These are phyloP conservation scores for Cryptococcus floricola DNA, from an alignment of 1,284 basidiomycete species.

Conservation along the genomic window DNA sequence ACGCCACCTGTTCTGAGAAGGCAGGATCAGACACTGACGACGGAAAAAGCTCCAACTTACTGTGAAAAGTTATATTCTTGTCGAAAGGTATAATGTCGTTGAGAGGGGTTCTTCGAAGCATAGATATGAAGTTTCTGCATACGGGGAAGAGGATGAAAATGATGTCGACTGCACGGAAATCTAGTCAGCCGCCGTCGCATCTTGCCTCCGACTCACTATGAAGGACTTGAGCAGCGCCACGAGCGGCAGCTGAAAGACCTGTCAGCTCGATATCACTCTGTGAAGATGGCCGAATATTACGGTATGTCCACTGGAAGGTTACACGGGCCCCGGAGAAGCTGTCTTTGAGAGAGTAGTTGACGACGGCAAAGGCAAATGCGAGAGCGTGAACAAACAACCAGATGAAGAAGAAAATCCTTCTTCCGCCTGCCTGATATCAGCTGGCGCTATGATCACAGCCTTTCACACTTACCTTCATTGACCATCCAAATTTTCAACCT, in stretches of 20 bases:
- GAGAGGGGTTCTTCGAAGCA: constrained; percentile 73
- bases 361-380: constrained; percentile 66
- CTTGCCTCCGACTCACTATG: constrained; percentile 52
- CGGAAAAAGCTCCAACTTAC: constrained; percentile 44
- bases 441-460: not conserved
- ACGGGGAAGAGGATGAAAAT: constrained; percentile 86
- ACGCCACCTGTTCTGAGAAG: constrained; percentile 62
- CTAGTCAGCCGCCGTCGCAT: not conserved
- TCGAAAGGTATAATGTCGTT: constrained; percentile 84
- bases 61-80: constrained; percentile 83
- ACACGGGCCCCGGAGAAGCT: constrained; percentile 62
- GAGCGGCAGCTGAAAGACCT: constrained; percentile 62
- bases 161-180: constrained; percentile 57
- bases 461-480: constrained; percentile 60
- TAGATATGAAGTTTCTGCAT: constrained; percentile 83
- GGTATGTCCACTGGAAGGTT: constrained; percentile 67
- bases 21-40: not conserved
- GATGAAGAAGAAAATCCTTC: constrained; percentile 66
- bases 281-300: constrained; percentile 53
- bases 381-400: constrained; percentile 73
- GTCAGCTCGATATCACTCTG: not conserved
- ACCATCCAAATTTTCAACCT: constrained; percentile 76
- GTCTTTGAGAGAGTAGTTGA: constrained; percentile 74
- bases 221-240: constrained; percentile 75
- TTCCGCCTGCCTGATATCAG: constrained; percentile 51